These are phyloP conservation scores for Macadamia tetraphylla DNA, from an alignment of 164 flowering plant genomes.

Conservation along the genomic window DNA sequence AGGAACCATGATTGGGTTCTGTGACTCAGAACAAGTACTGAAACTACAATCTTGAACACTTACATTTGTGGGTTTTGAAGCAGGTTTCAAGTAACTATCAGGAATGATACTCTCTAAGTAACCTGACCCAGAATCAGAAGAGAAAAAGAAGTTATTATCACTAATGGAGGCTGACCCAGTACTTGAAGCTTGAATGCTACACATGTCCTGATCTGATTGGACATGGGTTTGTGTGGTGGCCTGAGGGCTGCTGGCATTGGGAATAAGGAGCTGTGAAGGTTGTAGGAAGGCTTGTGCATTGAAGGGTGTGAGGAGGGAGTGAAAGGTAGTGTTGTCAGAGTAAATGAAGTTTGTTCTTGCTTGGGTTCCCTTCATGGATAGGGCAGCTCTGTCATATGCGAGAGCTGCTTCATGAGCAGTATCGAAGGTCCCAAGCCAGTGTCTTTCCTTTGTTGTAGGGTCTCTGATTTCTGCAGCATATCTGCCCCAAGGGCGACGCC, in stretches of 20 bases:
- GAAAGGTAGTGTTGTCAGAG: conserved; percentile 44
- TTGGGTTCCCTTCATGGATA: conserved; percentile 88
- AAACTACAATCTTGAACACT: conserved; percentile 9
- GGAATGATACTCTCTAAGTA: conserved; percentile 82
- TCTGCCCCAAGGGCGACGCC: conserved; percentile 92
- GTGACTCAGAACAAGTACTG: conserved; percentile 6
- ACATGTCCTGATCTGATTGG: conserved; percentile 15
- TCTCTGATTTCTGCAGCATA: conserved; percentile 96
- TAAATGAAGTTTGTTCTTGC: conserved; percentile 93
- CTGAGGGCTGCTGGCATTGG: conserved; percentile 7
- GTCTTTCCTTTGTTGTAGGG: conserved; percentile 90
- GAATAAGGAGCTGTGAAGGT: conserved; percentile 21
- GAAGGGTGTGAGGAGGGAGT: conserved; percentile 42
- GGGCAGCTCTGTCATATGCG: conserved; percentile 95
- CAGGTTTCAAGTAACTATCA: conserved; percentile 54
- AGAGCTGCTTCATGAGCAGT: conserved; percentile 97
- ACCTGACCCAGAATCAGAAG: conserved; percentile 56
- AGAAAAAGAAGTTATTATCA: conserved; percentile 27
- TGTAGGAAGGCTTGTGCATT: conserved; percentile 34
- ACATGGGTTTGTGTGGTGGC: conserved; percentile 8
- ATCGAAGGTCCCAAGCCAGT: conserved; percentile 97
- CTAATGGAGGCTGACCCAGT: conserved; percentile 10
- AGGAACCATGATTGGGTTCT: conserved; percentile 5
- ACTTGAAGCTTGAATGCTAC: conserved; percentile 13
- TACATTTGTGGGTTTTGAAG: conserved; percentile 16